Evolutionary conservation across 345 rosid genomes (phyloP), one percentile per base, ranked within the genome.

Genomic region (Pistacia vera): DNA sequence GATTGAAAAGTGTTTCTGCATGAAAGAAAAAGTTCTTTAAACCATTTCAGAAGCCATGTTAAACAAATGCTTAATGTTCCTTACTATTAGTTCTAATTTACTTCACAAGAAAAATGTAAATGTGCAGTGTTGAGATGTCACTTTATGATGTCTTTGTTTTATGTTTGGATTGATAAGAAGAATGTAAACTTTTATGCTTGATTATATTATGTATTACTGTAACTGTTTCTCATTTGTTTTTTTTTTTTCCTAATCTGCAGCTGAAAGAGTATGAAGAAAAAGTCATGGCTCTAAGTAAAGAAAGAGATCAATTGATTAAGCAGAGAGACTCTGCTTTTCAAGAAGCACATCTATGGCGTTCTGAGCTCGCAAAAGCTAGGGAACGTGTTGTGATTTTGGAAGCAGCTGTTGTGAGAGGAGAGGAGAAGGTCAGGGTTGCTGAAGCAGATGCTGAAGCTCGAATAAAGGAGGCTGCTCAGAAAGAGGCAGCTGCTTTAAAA

Each of bases 271-370:
- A 70, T 70, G 98, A 88, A 78, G 94, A 85, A 74, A 97, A 92
- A 85, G 60, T 88, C 68, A 78, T 70, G 57, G 72, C 76, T 78
- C 74, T 94, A 66, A 84, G 78, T 72, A 90, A 82, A 78, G 98
- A 97, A 84, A 94, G 88, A 83, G 93, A 94, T 57, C 92, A 89
- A 54, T 60, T 92, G 75, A 77, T 90, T 22, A 91, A 83, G 86
- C 95, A 97, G 83, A 92, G 92, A 84, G 97, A 97, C 73, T 82
- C 97, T 56, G 94, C 97, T 25, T 36, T 90, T 78, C 90, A 90
- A 80, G 98, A 97, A 81, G 97, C 97, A 69, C 93, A 92, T 76
- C 75, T 97, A 82, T 97, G 99, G 99, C 97, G 99, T 74, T 83
- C 93, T 66, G 97, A 97, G 88, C 93, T 97, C 80, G 97, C 84